Conservation (phyloP, 331 rosid genomes). For the Telfairia occidentalis region DNA sequence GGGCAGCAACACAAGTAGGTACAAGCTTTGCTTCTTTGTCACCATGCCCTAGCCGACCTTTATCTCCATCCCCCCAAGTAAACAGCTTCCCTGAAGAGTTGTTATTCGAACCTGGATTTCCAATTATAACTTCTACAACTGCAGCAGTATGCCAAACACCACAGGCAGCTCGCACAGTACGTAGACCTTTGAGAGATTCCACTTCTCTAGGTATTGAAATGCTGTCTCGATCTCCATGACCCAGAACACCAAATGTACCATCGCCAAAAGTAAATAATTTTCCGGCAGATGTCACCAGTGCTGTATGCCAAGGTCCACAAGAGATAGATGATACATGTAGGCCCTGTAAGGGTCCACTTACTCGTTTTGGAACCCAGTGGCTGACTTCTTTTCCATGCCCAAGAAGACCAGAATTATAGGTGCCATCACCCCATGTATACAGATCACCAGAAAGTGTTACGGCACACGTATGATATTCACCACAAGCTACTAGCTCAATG, state of each 20-base stretch:
- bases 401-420: constrained; percentile 81
- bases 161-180: constrained; percentile 90
- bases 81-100: constrained; percentile 93
- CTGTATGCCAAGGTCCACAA: constrained; percentile 99
- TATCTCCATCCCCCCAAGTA: constrained; percentile 99
- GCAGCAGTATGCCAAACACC: constrained; percentile 99
- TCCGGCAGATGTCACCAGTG: constrained; percentile 93
- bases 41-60: constrained; percentile 96
- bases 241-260: constrained; percentile 95
- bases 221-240: constrained; percentile 80
- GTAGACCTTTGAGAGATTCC: constrained; percentile 92
- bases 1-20: constrained; percentile 97
- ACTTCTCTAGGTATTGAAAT: constrained; percentile 89
- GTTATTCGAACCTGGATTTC: constrained; percentile 83
- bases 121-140: constrained; percentile 95
- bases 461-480: constrained; percentile 95
- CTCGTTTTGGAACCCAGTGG: constrained; percentile 97
- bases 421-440: constrained; percentile 97
- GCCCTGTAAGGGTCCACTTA: constrained; percentile 91
- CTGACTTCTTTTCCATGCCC: constrained; percentile 99
- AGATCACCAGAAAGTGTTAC: constrained; percentile 96
- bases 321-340: constrained; percentile 85
- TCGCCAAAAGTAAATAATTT: constrained; percentile 95
- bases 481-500: constrained; percentile 97
- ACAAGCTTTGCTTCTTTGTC: constrained; percentile 92